Percentiles rank a stretch among this genome's conserved stretches.
Evolutionary conservation across 2,329 filamentous ascomycete species (phyloP).

Genomic region (Alternaria gansuensis): DNA sequence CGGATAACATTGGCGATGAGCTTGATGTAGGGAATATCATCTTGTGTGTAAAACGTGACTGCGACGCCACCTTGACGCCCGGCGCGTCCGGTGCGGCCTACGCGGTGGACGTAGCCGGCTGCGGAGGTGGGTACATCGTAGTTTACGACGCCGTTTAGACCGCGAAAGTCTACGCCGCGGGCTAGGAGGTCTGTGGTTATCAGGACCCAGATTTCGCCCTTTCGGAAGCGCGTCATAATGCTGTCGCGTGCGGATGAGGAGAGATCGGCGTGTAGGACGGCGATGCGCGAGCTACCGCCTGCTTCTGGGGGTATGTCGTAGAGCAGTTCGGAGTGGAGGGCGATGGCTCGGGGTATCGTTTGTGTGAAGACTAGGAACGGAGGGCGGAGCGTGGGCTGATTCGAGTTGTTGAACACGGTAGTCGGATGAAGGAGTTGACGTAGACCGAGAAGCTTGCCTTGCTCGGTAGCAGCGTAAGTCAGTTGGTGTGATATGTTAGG

Average conservation of each 20-base stretch:
- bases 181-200: slow-evolving; percentile 95
- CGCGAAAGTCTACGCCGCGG: slow-evolving; percentile 92
- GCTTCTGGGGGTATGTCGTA: slow-evolving; percentile 94
- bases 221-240: slow-evolving; percentile 89
- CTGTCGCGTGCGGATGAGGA: slow-evolving; percentile 76
- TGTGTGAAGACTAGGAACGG: slow-evolving; percentile 97
- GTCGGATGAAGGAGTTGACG: slow-evolving; percentile 87
- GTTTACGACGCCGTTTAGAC: slow-evolving; percentile 95
- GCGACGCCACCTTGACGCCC: slow-evolving; percentile 87
- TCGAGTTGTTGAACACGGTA: slow-evolving; percentile 59
- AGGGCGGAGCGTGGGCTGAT: slow-evolving; percentile 69
- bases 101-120: slow-evolving; percentile 90
- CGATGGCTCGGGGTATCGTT: slow-evolving; percentile 88
- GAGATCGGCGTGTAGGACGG: slow-evolving; percentile 88
- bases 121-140: slow-evolving; percentile 95
- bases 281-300: slow-evolving; percentile 83
- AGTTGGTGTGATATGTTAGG: slow-evolving; percentile 91
- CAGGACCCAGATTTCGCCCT: slow-evolving; percentile 93
- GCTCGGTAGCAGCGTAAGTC: slow-evolving; percentile 89
- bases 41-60: slow-evolving; percentile 94
- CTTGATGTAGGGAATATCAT: slow-evolving; percentile 90
- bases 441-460: slow-evolving; percentile 90
- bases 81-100: slow-evolving; percentile 88
- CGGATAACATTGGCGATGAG: slow-evolving; percentile 93
- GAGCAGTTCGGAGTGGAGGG: slow-evolving; percentile 86